These are phyloP conservation scores for Tricholoma terreum DNA, from an alignment of 768 basidiomycete genomes.

Conservation along the genomic window DNA sequence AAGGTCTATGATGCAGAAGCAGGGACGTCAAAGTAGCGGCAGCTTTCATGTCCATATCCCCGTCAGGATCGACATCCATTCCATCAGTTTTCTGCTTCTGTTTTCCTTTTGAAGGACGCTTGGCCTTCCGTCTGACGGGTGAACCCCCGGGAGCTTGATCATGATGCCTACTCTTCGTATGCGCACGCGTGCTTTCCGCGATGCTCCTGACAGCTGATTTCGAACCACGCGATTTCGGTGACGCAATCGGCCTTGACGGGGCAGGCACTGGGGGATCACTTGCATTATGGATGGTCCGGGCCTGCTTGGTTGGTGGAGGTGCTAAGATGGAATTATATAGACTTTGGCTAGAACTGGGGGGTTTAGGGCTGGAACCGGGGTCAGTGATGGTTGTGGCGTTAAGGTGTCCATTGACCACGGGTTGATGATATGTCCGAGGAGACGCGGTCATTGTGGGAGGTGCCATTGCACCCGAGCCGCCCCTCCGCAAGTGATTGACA, in stretches of 20 bases:
- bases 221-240: slow-evolving; percentile 38
- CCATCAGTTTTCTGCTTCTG: slow-evolving; percentile 34
- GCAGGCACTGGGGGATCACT: slow-evolving; percentile 64
- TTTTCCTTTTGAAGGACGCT: slow-evolving; percentile 44
- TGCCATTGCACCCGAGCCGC: slow-evolving; percentile 45
- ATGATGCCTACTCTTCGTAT: slow-evolving; percentile 34
- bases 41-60: slow-evolving; percentile 77
- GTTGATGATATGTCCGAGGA: slow-evolving; percentile 40
- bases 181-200: slow-evolving; percentile 45
- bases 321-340: slow-evolving; percentile 75
- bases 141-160: slow-evolving; percentile 31
- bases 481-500: slow-evolving; percentile 28
- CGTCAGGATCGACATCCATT: slow-evolving; percentile 42
- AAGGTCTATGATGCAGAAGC: slow-evolving; percentile 61
- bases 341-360: slow-evolving; percentile 46
- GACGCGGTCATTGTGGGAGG: slow-evolving; percentile 41
- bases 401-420: slow-evolving; percentile 29
- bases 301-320: slow-evolving; percentile 71
- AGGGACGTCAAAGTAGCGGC: slow-evolving; percentile 77
- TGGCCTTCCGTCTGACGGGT: slow-evolving; percentile 42
- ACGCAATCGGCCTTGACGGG: slow-evolving; percentile 43
- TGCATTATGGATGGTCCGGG: slow-evolving; percentile 76
- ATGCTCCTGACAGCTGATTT: slow-evolving; percentile 43
- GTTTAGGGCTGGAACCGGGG: slow-evolving; percentile 30
- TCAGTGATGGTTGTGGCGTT: slow-evolving; percentile 31